Conservation (phyloP, 192 early-diverging fungal genomes). For the Coemansia sp. region DNA sequence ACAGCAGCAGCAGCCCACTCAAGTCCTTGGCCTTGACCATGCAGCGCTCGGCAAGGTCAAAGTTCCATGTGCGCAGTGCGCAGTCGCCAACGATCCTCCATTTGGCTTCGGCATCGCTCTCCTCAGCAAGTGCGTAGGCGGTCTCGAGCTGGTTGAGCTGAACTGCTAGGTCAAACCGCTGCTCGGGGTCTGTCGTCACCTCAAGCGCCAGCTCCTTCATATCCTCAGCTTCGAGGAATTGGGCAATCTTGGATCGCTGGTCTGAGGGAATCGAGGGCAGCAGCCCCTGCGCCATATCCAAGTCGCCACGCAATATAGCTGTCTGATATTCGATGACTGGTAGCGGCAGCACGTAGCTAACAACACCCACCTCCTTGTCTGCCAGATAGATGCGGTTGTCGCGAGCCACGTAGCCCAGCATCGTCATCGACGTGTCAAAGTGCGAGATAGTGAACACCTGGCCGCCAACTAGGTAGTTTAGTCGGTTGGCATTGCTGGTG, state of each 20-base stretch:
- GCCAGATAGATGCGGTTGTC: conserved; percentile 93
- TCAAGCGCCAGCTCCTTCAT: conserved; percentile 89
- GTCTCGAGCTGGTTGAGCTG: conserved; percentile 79
- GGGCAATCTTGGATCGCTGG: conserved; percentile 87
- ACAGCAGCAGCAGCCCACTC: conserved; percentile 84
- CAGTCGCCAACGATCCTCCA: conserved; percentile 93
- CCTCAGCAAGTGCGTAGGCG: conserved; percentile 83
- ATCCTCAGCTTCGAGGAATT: conserved; percentile 93
- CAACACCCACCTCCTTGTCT: conserved; percentile 91
- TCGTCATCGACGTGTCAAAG: conserved; percentile 88
- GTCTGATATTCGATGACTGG: conserved; percentile 98
- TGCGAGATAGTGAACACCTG: conserved; percentile 94
- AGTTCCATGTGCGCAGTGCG: conserved; percentile 88
- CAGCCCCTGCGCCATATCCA: conserved; percentile 73
- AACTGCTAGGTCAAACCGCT: conserved; percentile 93
- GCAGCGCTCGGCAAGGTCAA: conserved; percentile 88
- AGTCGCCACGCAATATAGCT: conserved; percentile 90
- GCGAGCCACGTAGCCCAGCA: conserved; percentile 90
- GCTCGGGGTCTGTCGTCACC: conserved; percentile 94
- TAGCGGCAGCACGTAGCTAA: conserved; percentile 87
- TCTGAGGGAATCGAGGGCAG: conserved; percentile 83
- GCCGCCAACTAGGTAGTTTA: conserved; percentile 95
- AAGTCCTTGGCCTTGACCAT: conserved; percentile 84
- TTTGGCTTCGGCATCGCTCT: conserved; percentile 80
- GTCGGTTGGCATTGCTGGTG: conserved; percentile 82